phyloP scores from a whole-genome alignment of 371 early-diverging fungal genomes.

The Mucor piriformis region DNA sequence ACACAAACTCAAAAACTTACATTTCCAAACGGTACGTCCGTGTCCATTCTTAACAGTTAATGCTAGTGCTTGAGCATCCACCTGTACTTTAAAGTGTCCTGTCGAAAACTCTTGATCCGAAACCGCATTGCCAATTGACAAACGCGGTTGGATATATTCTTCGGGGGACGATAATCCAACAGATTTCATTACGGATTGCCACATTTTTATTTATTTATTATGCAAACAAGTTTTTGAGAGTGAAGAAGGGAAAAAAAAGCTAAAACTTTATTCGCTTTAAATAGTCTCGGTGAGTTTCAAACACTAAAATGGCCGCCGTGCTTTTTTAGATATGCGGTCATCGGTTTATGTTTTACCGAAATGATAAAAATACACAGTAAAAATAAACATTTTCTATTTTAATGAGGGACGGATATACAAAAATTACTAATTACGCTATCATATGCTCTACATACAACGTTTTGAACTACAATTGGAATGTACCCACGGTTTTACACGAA shows the following conservation, averaged over 20 bases:
- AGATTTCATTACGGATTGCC: conserved; percentile 27
- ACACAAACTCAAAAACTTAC: conserved; percentile 16
- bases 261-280: background rate
- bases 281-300: conserved; percentile 2
- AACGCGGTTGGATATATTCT: conserved; percentile 27
- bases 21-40: conserved; percentile 33
- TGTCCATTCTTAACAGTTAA: conserved; percentile 24
- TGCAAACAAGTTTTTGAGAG: background rate
- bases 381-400: too few species aligned
- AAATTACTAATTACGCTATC: too few species aligned
- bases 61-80: conserved; percentile 25
- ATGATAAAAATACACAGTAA: background rate
- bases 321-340: background rate
- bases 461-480: too few species aligned
- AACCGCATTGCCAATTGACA: conserved; percentile 34
- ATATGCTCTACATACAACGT: too few species aligned
- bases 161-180: conserved; percentile 25
- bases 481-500: too few species aligned
- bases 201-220: conserved; percentile 19
- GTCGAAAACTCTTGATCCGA: conserved; percentile 27
- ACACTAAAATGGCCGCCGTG: background rate
- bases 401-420: too few species aligned
- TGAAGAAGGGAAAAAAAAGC: background rate
- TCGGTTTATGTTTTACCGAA: background rate
- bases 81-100: conserved; percentile 26